These are phyloP conservation scores for Beta lomatogona DNA, from an alignment of 179 eudicot species.

Conservation along the genomic window DNA sequence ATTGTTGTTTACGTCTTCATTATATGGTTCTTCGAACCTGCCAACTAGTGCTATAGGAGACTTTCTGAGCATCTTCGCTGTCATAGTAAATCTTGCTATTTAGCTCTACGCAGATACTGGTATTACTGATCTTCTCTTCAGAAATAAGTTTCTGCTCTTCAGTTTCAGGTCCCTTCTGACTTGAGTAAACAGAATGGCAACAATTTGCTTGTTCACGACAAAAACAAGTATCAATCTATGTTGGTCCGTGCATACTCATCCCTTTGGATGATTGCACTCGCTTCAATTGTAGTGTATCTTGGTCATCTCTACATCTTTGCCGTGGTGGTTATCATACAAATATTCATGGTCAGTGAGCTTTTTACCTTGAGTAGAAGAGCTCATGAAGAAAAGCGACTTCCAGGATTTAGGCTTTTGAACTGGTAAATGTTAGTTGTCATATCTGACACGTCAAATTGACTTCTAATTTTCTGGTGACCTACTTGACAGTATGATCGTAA, in stretches of 20 bases:
- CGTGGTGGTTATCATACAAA: conserved; percentile 84
- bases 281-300: conserved; percentile 61
- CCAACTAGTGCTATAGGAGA: not conserved
- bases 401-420: conserved; percentile 85
- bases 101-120: not conserved
- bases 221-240: conserved; percentile 81
- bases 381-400: conserved; percentile 78
- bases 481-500: not conserved
- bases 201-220: conserved; percentile 66
- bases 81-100: not conserved
- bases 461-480: not conserved
- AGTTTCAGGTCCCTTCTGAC: conserved; percentile 56
- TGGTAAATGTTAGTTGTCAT: conserved; percentile 45
- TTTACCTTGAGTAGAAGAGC: conserved; percentile 74
- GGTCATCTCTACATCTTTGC: conserved; percentile 97
- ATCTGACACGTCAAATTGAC: not conserved
- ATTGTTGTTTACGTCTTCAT: not conserved
- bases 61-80: not conserved
- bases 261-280: conserved; percentile 85
- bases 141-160: not conserved
- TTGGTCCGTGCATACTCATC: conserved; percentile 74
- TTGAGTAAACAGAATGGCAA: conserved; percentile 61
- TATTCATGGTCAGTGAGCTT: conserved; percentile 85
- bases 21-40: not conserved
- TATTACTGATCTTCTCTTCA: not conserved